A percentile compares a stretch with the other conserved stretches of the same genome.
Evolutionary conservation across 441 rosid species (phyloP).

Genomic region (Manihot esculenta): DNA sequence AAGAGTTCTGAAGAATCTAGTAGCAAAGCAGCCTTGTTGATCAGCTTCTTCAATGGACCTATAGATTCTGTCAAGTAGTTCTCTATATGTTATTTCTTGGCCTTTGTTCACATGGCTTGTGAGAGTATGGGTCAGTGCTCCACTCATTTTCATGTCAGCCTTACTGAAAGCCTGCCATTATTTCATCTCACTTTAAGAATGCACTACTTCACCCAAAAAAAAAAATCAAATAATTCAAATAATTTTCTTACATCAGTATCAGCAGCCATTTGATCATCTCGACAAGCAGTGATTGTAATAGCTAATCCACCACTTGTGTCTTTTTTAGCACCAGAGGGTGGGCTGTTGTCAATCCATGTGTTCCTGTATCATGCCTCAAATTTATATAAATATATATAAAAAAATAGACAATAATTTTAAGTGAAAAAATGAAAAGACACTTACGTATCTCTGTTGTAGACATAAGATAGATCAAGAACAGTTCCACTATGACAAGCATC

Average conservation of each 20-base stretch:
- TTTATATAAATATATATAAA: too few species aligned
- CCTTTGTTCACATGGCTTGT: constrained; percentile 19
- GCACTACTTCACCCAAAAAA: too few species aligned
- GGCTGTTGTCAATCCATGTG: constrained; percentile 27
- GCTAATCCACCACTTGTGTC: constrained; percentile 44
- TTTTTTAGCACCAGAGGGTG: constrained; percentile 21
- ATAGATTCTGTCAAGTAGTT: constrained; percentile 33
- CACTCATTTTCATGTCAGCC: constrained; percentile 25
- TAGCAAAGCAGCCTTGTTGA: constrained; percentile 27
- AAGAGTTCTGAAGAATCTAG: constrained; percentile 25
- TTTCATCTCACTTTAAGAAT: too few species aligned
- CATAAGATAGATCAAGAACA: constrained; percentile 44
- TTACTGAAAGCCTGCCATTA: constrained; percentile 36
- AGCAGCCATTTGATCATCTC: constrained; percentile 40
- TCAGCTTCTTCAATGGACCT: constrained; percentile 33
- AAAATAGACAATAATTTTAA: too few species aligned
- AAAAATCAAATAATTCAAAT: too few species aligned
- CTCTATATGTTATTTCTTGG: constrained; percentile 36
- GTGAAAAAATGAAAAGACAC: too few species aligned
- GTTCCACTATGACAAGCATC: constrained; percentile 72
- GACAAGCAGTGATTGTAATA: constrained; percentile 44
- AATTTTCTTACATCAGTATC: constrained; percentile 40
- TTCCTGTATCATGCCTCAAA: constrained; percentile 18
- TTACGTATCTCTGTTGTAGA: constrained; percentile 36
- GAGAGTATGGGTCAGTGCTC: constrained; percentile 46